Base-by-base conservation (phyloP, 2,329 filamentous ascomycete genomes). In the Ceratocystis destructans region DNA sequence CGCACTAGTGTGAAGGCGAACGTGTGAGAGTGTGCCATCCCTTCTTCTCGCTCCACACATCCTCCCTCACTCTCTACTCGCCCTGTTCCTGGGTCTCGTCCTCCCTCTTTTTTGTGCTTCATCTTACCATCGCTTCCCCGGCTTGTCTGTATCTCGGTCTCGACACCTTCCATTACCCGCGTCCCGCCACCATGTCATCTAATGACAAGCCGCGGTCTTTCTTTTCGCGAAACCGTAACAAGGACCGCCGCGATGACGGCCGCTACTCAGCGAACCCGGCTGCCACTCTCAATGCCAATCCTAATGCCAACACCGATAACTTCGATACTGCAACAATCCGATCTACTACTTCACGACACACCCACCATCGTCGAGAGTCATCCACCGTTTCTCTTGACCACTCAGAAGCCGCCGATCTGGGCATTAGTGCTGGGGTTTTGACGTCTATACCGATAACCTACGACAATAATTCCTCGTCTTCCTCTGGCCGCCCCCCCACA, bases 191-290 rank as follows among this genome's bases (percentile, higher is more conserved):
- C 63, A 65, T 65, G 80, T 90, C 88, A 70, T 91, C 89, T 66
- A 78, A 78, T 72, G 81, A 81, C 73, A 87, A 86, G 74, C 66
- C 67, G 62, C 90, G 87, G 69, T 90, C 96, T 80, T 96, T 96
- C 79, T 91, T 90, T 72, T 85, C 91, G 73, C 88, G 87, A 77
- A 94, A 90, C 78, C 88, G 95, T 76, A 89, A 86, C 76, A 80
- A 82, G 71, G 83, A 83, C 72, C 85, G 68, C 63, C 83, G 84
- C 74, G 80, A 83, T 71, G 83, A 86, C 72, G 79, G 84, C 74
- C 79, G 80, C 70, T 80, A 82, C 71, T 79, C 80, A 65, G 79
- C 79, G 70, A 81, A 87, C 71, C 71, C 74, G 61, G 72, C 85
- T 87, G 71, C 81, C 83, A 64, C 77, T 80, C 71, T 86, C 80